Conservation (phyloP, 164 flowering plant species). For the Sedum album region DNA sequence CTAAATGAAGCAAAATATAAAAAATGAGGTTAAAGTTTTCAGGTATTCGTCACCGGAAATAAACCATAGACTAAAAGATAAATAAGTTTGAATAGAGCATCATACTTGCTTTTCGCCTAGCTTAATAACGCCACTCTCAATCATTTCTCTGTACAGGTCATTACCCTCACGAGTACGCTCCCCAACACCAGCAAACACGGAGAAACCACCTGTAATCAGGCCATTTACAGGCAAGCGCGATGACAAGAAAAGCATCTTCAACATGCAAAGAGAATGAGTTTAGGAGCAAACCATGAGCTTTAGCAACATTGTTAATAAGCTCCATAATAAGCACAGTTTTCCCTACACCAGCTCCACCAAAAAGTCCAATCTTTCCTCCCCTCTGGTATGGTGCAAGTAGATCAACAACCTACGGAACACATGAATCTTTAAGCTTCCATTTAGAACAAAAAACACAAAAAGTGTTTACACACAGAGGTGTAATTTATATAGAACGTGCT, state of each 20-base stretch:
- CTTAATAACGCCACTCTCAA: conserved; percentile 98
- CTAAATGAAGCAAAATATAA: conserved; percentile 18
- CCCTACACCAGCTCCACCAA: conserved; percentile 99
- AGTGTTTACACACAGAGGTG: background rate
- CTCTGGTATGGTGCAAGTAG: conserved; percentile 93
- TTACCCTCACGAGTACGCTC: conserved; percentile 99
- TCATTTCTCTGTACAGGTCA: conserved; percentile 96
- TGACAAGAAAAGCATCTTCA: background rate
- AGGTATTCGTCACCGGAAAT: background rate
- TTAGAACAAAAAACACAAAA: conserved; percentile 25
- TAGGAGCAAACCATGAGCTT: conserved; percentile 85
- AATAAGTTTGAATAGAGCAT: conserved; percentile 1
- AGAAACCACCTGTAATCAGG: conserved; percentile 69
- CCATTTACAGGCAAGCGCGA: conserved; percentile 2
- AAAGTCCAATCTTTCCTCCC: conserved; percentile 96
- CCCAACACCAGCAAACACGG: conserved; percentile 97
- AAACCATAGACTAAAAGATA: background rate
- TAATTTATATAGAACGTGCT: background rate
- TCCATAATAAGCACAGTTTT: conserved; percentile 98
- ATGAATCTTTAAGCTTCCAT: background rate
- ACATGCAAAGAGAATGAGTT: conserved; percentile 16
- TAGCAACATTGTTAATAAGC: conserved; percentile 93
- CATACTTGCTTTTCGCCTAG: conserved; percentile 84
- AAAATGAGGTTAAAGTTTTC: too few species aligned
- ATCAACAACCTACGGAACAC: conserved; percentile 64